Percentiles rank a stretch among this genome's conserved stretches.
phyloP scores from a whole-genome alignment of 2,329 filamentous ascomycete species.

The Coccinonectria pachysandricola region DNA sequence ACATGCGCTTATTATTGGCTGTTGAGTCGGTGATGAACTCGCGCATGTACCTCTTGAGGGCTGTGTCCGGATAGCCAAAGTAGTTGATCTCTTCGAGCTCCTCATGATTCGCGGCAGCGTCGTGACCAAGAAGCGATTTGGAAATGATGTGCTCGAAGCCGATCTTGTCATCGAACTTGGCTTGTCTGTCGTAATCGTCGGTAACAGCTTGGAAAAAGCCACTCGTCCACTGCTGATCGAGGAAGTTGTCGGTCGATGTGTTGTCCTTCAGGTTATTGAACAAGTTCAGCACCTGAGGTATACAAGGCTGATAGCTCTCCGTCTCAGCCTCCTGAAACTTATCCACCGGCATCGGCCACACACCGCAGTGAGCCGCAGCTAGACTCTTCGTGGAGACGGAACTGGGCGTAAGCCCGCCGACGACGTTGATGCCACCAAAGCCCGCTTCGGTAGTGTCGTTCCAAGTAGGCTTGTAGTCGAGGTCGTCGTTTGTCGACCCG shows the following conservation, averaged over 20 bases:
- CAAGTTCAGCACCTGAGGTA: constrained; percentile 28
- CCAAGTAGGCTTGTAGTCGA: constrained; percentile 17
- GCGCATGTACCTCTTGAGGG: constrained; percentile 20
- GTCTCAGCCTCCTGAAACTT: constrained; percentile 31
- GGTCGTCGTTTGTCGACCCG: constrained; percentile 16
- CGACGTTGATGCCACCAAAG: constrained; percentile 29
- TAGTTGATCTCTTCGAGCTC: constrained; percentile 21
- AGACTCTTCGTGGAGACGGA: constrained; percentile 35
- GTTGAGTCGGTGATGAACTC: constrained; percentile 20
- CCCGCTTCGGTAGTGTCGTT: constrained; percentile 7
- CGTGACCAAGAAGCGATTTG: constrained; percentile 17
- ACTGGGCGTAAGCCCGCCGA: constrained; percentile 28
- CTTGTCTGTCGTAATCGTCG: constrained; percentile 25
- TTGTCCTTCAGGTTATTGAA: constrained; percentile 22
- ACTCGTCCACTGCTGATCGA: constrained; percentile 22
- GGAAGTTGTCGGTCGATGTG: constrained; percentile 11
- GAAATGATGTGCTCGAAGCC: constrained; percentile 22
- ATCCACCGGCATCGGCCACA: constrained; percentile 30
- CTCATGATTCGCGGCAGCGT: constrained; percentile 8
- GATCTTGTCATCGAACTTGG: constrained; percentile 21
- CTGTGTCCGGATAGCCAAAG: constrained; percentile 25
- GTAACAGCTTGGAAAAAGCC: constrained; percentile 28
- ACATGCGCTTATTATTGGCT: constrained; percentile 23
- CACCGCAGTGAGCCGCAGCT: constrained; percentile 30
- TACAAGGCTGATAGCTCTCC: constrained; percentile 33